phyloP scores from a whole-genome alignment of 169 alveolate species.

The Amoebophrya sp. region DNA sequence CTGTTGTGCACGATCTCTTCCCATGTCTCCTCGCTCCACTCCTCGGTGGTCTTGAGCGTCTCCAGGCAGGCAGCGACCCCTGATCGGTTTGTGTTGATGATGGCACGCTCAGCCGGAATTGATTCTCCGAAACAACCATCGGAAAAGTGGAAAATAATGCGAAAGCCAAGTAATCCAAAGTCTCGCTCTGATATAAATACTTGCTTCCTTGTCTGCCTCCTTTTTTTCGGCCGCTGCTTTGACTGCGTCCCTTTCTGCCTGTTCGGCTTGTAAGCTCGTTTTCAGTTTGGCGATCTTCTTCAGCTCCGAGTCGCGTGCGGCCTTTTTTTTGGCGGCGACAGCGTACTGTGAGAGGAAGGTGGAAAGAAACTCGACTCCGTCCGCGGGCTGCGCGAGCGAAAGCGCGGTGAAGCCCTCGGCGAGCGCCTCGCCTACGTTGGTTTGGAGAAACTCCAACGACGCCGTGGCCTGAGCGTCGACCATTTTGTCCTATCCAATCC shows the following conservation, averaged over 20 bases:
- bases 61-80: too few species aligned
- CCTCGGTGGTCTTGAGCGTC: too few species aligned
- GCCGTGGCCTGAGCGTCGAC: background rate
- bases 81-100: too few species aligned
- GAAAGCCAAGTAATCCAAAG: too few species aligned
- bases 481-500: too few species aligned
- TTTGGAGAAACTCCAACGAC: background rate
- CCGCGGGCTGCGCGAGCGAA: background rate
- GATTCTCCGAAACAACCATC: too few species aligned
- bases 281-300: background rate
- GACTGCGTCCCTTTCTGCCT: background rate
- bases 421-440: background rate
- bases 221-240: background rate
- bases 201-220: background rate
- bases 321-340: background rate
- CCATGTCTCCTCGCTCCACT: background rate
- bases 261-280: background rate
- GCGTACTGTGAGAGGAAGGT: background rate
- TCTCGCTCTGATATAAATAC: too few species aligned
- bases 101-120: too few species aligned
- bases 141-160: too few species aligned
- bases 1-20: background rate
- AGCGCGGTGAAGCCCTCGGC: background rate
- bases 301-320: background rate
- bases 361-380: background rate